These are phyloP conservation scores for Ganoderma boninense DNA, from an alignment of 1,284 basidiomycete species.

Conservation along the genomic window DNA sequence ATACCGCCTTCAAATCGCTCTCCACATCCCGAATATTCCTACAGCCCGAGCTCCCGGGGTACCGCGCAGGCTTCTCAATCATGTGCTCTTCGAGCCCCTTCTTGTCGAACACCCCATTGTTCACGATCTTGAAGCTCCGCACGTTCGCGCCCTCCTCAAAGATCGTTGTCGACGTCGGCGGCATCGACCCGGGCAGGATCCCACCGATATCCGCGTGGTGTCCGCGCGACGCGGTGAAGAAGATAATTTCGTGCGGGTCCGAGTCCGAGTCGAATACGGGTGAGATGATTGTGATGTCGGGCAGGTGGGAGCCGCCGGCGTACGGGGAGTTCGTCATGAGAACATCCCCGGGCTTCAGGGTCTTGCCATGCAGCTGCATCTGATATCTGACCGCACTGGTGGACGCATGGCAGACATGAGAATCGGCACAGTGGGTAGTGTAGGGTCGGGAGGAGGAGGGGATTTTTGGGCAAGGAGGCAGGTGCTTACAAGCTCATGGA, in stretches of 20 bases:
- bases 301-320: constrained; percentile 89
- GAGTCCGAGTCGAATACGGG: constrained; percentile 77
- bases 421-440: not conserved
- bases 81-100: constrained; percentile 82
- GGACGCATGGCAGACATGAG: not conserved
- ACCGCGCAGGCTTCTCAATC: constrained; percentile 87
- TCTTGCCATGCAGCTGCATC: constrained; percentile 76
- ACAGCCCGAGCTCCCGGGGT: constrained; percentile 86
- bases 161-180: constrained; percentile 89
- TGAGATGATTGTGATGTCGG: constrained; percentile 91
- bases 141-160: constrained; percentile 96
- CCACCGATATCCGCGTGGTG: constrained; percentile 87
- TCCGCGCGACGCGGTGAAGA: constrained; percentile 91
- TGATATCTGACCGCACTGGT: constrained; percentile 90
- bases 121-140: constrained; percentile 92
- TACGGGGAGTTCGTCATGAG: constrained; percentile 91
- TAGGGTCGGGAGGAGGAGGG: not conserved
- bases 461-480: too few species aligned
- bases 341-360: constrained; percentile 87
- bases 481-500: constrained; percentile 85
- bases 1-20: constrained; percentile 89
- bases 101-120: constrained; percentile 82
- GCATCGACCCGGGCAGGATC: constrained; percentile 92
- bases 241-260: constrained; percentile 77
- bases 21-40: constrained; percentile 90